Percentiles rank a stretch among this genome's conserved stretches.
Conservation (phyloP, 2,329 filamentous ascomycete species). For the Pseudogymnoascus sp. region DNA sequence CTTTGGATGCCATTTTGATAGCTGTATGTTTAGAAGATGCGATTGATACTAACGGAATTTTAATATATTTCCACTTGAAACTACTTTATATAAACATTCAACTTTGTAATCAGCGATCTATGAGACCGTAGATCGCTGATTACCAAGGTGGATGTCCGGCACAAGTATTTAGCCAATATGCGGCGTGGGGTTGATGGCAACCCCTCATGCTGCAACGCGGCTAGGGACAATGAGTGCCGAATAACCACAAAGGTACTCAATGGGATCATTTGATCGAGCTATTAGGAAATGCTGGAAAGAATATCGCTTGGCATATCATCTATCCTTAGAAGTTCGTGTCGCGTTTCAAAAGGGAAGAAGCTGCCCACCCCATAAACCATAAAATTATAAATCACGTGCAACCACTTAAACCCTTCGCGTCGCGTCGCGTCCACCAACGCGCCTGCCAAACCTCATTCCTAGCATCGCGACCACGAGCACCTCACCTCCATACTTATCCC, state of each 20-base stretch:
- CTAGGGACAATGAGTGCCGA: neutral
- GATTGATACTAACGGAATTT: neutral
- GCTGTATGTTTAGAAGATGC: neutral
- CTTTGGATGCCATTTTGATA: neutral
- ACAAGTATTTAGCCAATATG: constrained; percentile 5
- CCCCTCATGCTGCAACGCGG: neutral
- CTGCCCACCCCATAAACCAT: neutral
- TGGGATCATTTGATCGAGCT: neutral
- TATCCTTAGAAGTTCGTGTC: neutral
- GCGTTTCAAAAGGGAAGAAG: neutral
- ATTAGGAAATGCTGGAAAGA: neutral
- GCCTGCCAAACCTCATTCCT: neutral
- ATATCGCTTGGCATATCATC: neutral
- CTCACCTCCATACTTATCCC: neutral
- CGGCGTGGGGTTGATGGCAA: neutral
- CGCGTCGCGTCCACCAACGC: constrained; percentile 6
- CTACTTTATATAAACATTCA: constrained; percentile 1
- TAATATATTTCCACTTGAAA: neutral
- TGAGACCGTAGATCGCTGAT: neutral
- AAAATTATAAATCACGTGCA: neutral
- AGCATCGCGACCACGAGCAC: neutral
- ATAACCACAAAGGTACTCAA: neutral
- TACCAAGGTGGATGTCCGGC: too few relatives aligned
- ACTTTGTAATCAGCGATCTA: neutral
- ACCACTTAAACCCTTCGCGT: constrained; percentile 7